These are phyloP conservation scores for Pseudogymnoascus sp. DNA, from an alignment of 2,329 filamentous ascomycete species.

Conservation along the genomic window DNA sequence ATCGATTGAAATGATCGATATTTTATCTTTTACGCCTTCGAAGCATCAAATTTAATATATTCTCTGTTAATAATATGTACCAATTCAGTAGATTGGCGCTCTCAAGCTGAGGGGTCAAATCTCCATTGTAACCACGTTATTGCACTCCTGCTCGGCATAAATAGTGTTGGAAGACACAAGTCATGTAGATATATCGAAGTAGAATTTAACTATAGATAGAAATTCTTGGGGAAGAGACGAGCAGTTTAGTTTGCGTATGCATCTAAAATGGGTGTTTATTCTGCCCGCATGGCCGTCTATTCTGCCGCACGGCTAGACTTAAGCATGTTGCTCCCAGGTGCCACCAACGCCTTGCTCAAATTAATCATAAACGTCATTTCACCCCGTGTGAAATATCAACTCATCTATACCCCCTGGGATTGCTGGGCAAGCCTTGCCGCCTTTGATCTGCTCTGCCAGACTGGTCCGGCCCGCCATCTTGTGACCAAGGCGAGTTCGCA, in stretches of 20 bases:
- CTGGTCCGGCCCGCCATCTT: neutral
- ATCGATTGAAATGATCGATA: neutral
- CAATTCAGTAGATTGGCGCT: neutral
- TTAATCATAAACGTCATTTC: neutral
- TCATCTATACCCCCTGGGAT: neutral
- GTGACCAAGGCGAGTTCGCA: neutral
- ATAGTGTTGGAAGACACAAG: neutral
- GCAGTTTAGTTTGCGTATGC: neutral
- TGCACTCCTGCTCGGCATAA: neutral
- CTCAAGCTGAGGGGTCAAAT: neutral
- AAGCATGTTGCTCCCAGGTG: conserved; percentile 2
- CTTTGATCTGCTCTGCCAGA: neutral
- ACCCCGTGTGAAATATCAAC: neutral
- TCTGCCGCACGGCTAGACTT: neutral
- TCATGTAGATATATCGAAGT: neutral
- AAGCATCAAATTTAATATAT: neutral
- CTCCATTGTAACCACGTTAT: neutral
- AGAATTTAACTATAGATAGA: neutral
- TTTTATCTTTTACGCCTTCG: neutral
- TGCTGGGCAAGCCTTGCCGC: conserved; percentile 6
- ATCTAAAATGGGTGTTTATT: conserved; percentile 1
- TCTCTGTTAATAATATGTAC: neutral
- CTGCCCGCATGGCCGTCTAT: neutral
- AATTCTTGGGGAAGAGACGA: neutral
- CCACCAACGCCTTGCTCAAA: conserved; percentile 8